Conservation (phyloP, 768 basidiomycete species). For the Pulveroboletus sp. region DNA sequence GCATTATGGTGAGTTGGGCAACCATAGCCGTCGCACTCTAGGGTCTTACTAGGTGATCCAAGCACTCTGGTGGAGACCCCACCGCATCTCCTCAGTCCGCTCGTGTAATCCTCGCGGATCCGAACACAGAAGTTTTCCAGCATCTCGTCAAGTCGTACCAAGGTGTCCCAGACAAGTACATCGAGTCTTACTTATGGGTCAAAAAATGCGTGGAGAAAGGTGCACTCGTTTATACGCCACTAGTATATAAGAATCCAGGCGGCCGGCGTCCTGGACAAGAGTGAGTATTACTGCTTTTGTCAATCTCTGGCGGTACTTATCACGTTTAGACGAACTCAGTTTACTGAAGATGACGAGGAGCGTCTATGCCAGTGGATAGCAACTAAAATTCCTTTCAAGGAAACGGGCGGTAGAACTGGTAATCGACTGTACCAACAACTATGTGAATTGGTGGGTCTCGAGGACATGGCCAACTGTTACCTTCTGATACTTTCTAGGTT, state of each 20-base stretch:
- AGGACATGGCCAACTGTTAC: neutral
- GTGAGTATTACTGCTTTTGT: conserved; percentile 36
- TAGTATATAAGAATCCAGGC: conserved; percentile 81
- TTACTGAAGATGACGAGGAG: conserved; percentile 72
- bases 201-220: conserved; percentile 77
- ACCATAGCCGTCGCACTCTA: conserved; percentile 1
- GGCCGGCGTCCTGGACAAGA: conserved; percentile 79
- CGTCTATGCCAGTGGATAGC: conserved; percentile 77
- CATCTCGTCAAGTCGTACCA: conserved; percentile 71
- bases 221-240: conserved; percentile 59
- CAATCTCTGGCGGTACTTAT: neutral
- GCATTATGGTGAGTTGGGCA: conserved; percentile 55
- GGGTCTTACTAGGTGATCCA: conserved; percentile 1
- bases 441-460: conserved; percentile 55
- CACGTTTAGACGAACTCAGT: conserved; percentile 61
- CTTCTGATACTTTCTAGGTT: conserved; percentile 35
- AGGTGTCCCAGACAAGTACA: conserved; percentile 63
- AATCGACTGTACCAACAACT: conserved; percentile 81
- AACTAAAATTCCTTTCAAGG: conserved; percentile 76
- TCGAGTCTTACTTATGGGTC: conserved; percentile 80
- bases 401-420: conserved; percentile 76
- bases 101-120: conserved; percentile 74
- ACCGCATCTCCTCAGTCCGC: conserved; percentile 65
- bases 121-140: conserved; percentile 70
- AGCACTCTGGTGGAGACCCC: conserved; percentile 83